Evolutionary conservation across 2,329 filamentous ascomycete species (phyloP), one percentile per base, ranked within the genome.

Genomic region (Alternaria longipes): DNA sequence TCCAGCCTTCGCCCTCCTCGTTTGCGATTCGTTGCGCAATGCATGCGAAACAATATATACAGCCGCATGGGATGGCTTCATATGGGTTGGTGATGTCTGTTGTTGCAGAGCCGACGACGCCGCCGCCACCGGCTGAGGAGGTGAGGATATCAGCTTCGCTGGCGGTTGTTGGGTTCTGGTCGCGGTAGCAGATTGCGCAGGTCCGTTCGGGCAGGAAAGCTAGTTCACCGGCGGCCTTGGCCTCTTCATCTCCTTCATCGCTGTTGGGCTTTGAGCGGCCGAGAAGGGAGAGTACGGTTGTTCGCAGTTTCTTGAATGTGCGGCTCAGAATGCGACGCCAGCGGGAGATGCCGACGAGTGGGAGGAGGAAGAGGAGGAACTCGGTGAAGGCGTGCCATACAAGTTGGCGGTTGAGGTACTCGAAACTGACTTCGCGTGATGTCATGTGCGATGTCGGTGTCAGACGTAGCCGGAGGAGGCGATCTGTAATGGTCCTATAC

Each of bases 301-400:
- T 84, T 70, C 90, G 90, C 1, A 91, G 89, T 78, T 90, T 93
- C 69, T 91, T 89, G 92, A 93, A 97, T n/a, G 90, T 89, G 64
- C 93, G 87, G 20, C 87, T 85, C n/a, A 97, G 83, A 90, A 94
- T 97, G 67, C 94, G 87, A 59, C 93, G 88, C 95, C 95, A 99
- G 67, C 93, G 88, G 73, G 91, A 90, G 69, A 99, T 94, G 53
- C 95, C 95, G 42, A 99, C 91, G n/a, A 99, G 86, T 0, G 95
- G 95, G n/a, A 99, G 85, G 18, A 98, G 87, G 78, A 98, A 99
- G 32, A 99, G 86, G n/a, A 99, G 84, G 72, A 99, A 99, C 78
- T 99, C 95, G 26, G 95, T 99, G 73, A 99, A 97, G n/a, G 95
- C 95, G 80, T 99, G 95, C 95, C 95, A 99, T 38, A 99, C 95